Evolutionary conservation across 2,329 filamentous ascomycete genomes (phyloP).

Genomic region (Aspergillus sergii): DNA sequence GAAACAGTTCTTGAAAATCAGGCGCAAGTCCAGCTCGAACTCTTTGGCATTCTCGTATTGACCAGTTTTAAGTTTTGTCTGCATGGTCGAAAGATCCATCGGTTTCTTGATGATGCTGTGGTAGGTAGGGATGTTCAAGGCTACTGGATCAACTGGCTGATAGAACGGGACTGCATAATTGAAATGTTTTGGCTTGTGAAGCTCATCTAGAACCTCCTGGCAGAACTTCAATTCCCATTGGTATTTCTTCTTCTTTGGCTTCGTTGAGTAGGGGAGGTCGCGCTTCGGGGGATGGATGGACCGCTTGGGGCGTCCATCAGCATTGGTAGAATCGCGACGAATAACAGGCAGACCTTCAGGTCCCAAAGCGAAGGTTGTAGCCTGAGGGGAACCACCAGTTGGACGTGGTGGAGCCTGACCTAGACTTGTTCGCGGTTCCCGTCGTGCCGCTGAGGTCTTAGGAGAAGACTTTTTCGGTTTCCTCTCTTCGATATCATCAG

Average conservation of each 20-base stretch:
- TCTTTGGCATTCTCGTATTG: constrained; percentile 82
- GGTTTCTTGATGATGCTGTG: constrained; percentile 93
- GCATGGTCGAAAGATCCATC: constrained; percentile 89
- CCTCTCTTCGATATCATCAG: constrained; percentile 65
- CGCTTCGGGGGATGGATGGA: constrained; percentile 92
- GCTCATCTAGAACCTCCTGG: constrained; percentile 75
- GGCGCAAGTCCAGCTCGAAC: constrained; percentile 78
- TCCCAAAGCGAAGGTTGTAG: constrained; percentile 72
- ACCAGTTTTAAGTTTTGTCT: constrained; percentile 72
- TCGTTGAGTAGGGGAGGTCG: constrained; percentile 85
- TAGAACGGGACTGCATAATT: constrained; percentile 73
- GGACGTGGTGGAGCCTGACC: constrained; percentile 43
- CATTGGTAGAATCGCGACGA: constrained; percentile 78
- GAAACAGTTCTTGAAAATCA: constrained; percentile 88
- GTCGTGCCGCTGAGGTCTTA: constrained; percentile 49
- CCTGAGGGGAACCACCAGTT: constrained; percentile 36
- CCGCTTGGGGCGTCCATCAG: constrained; percentile 82
- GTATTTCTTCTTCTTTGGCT: constrained; percentile 88
- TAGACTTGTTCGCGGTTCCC: constrained; percentile 50
- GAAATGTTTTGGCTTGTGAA: constrained; percentile 73
- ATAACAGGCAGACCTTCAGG: constrained; percentile 79
- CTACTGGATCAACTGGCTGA: constrained; percentile 86
- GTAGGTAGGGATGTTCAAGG: constrained; percentile 89
- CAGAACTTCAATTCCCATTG: constrained; percentile 89
- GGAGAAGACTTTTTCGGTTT: constrained; percentile 51